Conservation (phyloP, 805 yeast species). For the Lipomyces lipofer region DNA sequence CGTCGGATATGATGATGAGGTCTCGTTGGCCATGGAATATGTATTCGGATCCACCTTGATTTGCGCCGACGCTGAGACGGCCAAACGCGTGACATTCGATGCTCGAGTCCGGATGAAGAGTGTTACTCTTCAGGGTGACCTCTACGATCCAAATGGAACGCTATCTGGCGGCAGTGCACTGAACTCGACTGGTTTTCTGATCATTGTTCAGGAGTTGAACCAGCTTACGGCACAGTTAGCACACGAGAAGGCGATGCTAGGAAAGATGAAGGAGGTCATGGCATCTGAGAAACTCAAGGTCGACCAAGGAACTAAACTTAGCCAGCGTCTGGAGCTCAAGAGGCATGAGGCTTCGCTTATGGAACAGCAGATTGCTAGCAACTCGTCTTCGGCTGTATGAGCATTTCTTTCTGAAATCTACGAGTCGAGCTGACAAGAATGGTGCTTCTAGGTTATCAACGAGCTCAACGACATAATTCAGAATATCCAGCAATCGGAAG, state of each 20-base stretch:
- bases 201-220: slow-evolving; percentile 67
- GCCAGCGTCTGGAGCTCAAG: slow-evolving; percentile 36
- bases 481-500: slow-evolving; percentile 49
- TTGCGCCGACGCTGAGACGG: slow-evolving; percentile 84
- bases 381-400: slow-evolving; percentile 23
- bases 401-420: slow-evolving; percentile 19
- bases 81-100: slow-evolving; percentile 83
- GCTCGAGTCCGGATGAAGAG: slow-evolving; percentile 77
- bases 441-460: slow-evolving; percentile 30
- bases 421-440: slow-evolving; percentile 35
- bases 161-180: slow-evolving; percentile 88
- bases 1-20: slow-evolving; percentile 69
- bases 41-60: slow-evolving; percentile 89
- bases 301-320: slow-evolving; percentile 27
- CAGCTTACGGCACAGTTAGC: slow-evolving; percentile 44
- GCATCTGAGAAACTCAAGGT: slow-evolving; percentile 17
- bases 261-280: slow-evolving; percentile 38
- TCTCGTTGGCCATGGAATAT: slow-evolving; percentile 80
- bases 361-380: slow-evolving; percentile 32
- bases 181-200: slow-evolving; percentile 55
- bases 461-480: slow-evolving; percentile 42
- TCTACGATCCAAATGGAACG: slow-evolving; percentile 94
- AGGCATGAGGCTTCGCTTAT: slow-evolving; percentile 38
- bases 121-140: slow-evolving; percentile 89
- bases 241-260: slow-evolving; percentile 48